phyloP scores from a whole-genome alignment of 2,329 filamentous ascomycete genomes.

The Xylaria sp. region DNA sequence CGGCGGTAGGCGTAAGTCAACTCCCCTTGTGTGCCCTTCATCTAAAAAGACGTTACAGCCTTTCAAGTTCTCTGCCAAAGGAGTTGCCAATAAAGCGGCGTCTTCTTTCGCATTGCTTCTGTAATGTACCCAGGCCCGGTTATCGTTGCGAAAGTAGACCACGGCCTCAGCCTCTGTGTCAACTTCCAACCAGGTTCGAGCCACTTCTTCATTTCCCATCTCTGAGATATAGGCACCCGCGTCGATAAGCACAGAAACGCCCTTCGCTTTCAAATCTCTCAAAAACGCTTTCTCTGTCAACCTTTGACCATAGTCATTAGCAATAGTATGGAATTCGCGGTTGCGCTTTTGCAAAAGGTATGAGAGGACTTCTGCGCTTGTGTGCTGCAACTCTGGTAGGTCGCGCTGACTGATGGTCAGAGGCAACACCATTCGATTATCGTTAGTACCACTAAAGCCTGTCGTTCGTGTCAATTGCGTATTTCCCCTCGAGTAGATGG shows the following conservation, averaged over 20 bases:
- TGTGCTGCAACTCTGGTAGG: conserved; percentile 64
- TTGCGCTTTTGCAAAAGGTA: conserved; percentile 67
- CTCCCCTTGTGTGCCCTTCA: conserved; percentile 68
- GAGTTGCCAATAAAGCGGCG: conserved; percentile 61
- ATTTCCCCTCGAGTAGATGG: conserved; percentile 52
- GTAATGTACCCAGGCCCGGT: conserved; percentile 58
- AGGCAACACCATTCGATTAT: conserved; percentile 69
- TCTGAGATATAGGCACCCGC: conserved; percentile 73
- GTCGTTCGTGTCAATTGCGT: conserved; percentile 42
- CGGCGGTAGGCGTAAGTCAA: conserved; percentile 66
- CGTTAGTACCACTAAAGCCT: conserved; percentile 79
- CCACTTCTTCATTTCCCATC: conserved; percentile 64
- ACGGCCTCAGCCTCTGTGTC: conserved; percentile 60
- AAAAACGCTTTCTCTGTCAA: too few species aligned
- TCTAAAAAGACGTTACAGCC: conserved; percentile 61
- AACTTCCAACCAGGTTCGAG: conserved; percentile 60
- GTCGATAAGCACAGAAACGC: conserved; percentile 66
- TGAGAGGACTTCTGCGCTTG: conserved; percentile 70
- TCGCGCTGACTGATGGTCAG: conserved; percentile 70
- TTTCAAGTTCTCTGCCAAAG: conserved; percentile 61
- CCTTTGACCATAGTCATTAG: too few species aligned
- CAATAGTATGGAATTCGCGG: conserved; percentile 55
- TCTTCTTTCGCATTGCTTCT: conserved; percentile 46
- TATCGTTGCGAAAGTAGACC: conserved; percentile 62
- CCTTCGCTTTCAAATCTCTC: conserved; percentile 23